Percentiles rank a stretch among this genome's conserved stretches.
Evolutionary conservation across 352 stramenopile species (phyloP).

Genomic region (Phytophthora niederhauseri): DNA sequence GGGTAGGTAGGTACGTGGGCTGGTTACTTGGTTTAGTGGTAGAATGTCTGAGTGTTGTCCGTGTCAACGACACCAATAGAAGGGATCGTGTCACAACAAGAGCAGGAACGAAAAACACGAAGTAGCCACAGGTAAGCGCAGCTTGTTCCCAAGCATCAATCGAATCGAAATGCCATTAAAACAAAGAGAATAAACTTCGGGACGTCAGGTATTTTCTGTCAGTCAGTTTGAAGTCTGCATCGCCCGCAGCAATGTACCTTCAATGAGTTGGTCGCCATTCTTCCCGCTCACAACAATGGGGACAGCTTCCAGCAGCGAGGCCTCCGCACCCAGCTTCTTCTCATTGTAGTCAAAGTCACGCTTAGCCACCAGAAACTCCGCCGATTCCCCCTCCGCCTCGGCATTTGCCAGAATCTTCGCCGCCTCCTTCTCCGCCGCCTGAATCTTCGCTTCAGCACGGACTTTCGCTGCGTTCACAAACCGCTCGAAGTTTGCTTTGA

Average conservation of each 20-base stretch:
- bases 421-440: constrained; percentile 58
- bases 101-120: too few relatives aligned
- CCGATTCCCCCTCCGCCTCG: constrained; percentile 55
- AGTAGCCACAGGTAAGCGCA: too few relatives aligned
- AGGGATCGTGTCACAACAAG: too few relatives aligned
- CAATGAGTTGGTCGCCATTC: constrained; percentile 80
- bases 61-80: too few relatives aligned
- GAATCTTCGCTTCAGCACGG: constrained; percentile 59
- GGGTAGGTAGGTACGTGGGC: too few relatives aligned
- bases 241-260: constrained; percentile 50
- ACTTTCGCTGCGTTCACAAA: constrained; percentile 62
- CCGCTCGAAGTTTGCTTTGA: constrained; percentile 61
- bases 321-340: constrained; percentile 66
- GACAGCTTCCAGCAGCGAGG: constrained; percentile 47
- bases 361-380: constrained; percentile 60
- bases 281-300: constrained; percentile 79
- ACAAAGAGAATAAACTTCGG: too few relatives aligned
- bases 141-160: too few relatives aligned
- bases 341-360: constrained; percentile 69
- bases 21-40: too few relatives aligned
- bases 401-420: constrained; percentile 51
- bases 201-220: too few relatives aligned
- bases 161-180: too few relatives aligned
- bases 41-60: too few relatives aligned
- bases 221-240: constrained; percentile 8